Evolutionary conservation across 345 rosid species (phyloP), one percentile per base, ranked within the genome.

Genomic region (Linum tenue): DNA sequence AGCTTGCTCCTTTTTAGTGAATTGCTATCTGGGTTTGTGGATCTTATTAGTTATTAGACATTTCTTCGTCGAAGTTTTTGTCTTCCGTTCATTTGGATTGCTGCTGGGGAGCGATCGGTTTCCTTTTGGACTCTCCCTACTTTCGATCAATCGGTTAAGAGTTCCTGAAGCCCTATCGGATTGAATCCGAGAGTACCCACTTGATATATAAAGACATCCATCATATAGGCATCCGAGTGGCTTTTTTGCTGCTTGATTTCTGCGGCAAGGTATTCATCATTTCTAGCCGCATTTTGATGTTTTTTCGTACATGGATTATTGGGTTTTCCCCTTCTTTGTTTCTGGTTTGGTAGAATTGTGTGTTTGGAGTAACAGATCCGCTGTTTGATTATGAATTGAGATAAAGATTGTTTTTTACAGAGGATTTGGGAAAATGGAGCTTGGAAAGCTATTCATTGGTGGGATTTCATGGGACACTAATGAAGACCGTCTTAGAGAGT

Each of bases 401-500:
- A 22, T 22, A 22, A 22, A 22, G 31, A 22, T 22, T 22, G 31
- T 22, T 22, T 22, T 22, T 22, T 22, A 22, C 73, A 63, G 85
- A 88, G 31, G 31, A 22, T 22, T 76, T 84, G 87, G 87, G 1
- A 22, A 85, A 72, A 83, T 85, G 91, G 98, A 92, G 77, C 83
- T 79, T 58, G 90, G 92, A 67, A 89, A 89, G 81, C 85, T 92
- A 31, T 92, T 92, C 75, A 73, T 92, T 41, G 98, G 98, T 73
- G 98, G 98, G 73, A 86, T 92, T 69, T 87, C 96, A 5, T 89
- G 98, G 96, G 96, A 90, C 74, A 89, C 96, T 3, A 87, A 82
- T 66, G 98, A 92, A 81, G 91, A 87, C 39, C 85, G 91, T 70
- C 86, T 92, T 9, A 85, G 89, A 48, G 86, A 87, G 62, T 92